These are phyloP conservation scores for Fraxinus latifolia DNA, from an alignment of 305 asterid species.

Conservation along the genomic window DNA sequence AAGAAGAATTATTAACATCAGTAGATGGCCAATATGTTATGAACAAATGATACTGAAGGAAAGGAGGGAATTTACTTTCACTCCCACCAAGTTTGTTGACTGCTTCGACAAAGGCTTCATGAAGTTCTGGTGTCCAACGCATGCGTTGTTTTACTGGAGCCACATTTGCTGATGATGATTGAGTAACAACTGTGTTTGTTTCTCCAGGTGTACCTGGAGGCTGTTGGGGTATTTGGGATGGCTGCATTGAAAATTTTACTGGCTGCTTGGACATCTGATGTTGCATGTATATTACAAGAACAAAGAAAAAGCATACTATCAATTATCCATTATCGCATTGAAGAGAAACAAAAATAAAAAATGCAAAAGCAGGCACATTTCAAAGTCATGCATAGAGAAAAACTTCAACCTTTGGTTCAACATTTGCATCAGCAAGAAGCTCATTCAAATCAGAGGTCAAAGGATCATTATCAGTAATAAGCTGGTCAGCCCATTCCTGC, in stretches of 20 bases:
- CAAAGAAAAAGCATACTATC: not conserved
- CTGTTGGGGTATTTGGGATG: constrained; percentile 44
- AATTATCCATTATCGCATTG: not conserved
- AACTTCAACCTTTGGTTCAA: constrained; percentile 48
- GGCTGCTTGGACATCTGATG: constrained; percentile 43
- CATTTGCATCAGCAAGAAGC: constrained; percentile 55
- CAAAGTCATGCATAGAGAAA: constrained; percentile 26
- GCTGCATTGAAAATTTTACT: constrained; percentile 43
- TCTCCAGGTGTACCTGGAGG: constrained; percentile 59
- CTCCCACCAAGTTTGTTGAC: constrained; percentile 96
- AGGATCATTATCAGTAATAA: constrained; percentile 62
- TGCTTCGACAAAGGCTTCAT: constrained; percentile 90
- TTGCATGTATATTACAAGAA: constrained; percentile 30
- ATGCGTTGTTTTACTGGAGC: constrained; percentile 79
- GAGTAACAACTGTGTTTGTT: constrained; percentile 40
- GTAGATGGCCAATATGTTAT: constrained; percentile 16
- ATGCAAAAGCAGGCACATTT: constrained; percentile 5
- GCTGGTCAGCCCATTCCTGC: constrained; percentile 93
- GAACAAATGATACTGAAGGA: constrained; percentile 20
- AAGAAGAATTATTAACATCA: constrained; percentile 19
- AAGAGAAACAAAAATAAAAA: constrained; percentile 8
- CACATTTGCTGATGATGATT: constrained; percentile 58
- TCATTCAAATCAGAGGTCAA: constrained; percentile 64
- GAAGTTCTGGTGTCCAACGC: constrained; percentile 99
- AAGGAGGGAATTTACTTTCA: constrained; percentile 52